phyloP scores from a whole-genome alignment of 2,329 filamentous ascomycete species.

The Penicillium sp. region DNA sequence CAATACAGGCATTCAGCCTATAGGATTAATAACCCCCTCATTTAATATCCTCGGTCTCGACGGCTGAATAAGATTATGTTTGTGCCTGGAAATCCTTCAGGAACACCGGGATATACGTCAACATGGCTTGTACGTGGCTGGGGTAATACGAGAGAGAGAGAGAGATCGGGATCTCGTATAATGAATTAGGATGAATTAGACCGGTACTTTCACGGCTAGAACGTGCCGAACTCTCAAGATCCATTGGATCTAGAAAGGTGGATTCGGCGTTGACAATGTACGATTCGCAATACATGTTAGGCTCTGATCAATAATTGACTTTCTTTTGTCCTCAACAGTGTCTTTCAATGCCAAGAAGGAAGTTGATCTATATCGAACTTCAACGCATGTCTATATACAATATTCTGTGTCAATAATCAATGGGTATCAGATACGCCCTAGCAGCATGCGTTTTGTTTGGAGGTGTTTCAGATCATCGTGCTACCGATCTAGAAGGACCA shows the following conservation, averaged over 20 bases:
- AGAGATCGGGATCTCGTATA: neutral
- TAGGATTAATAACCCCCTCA: neutral
- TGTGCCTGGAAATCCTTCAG: neutral
- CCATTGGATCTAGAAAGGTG: neutral
- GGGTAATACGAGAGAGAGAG: neutral
- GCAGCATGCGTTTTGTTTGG: neutral
- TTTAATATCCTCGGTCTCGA: too few species aligned
- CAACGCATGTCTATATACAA: neutral
- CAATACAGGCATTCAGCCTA: neutral
- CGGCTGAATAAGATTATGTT: neutral
- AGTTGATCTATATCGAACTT: neutral
- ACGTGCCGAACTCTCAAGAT: neutral
- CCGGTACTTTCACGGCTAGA: neutral
- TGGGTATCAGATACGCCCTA: constrained; percentile 4
- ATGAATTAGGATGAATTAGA: neutral
- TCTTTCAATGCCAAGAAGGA: neutral
- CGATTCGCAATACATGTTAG: too few species aligned
- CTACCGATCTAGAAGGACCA: neutral
- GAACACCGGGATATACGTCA: neutral
- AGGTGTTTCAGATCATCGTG: neutral
- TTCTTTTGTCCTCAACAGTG: neutral
- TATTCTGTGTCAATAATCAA: neutral
- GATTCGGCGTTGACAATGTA: neutral
- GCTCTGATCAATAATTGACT: neutral
- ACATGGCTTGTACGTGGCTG: neutral